These are phyloP conservation scores for Endoconidiophora polonica DNA, from an alignment of 2,329 filamentous ascomycete genomes.

Conservation along the genomic window DNA sequence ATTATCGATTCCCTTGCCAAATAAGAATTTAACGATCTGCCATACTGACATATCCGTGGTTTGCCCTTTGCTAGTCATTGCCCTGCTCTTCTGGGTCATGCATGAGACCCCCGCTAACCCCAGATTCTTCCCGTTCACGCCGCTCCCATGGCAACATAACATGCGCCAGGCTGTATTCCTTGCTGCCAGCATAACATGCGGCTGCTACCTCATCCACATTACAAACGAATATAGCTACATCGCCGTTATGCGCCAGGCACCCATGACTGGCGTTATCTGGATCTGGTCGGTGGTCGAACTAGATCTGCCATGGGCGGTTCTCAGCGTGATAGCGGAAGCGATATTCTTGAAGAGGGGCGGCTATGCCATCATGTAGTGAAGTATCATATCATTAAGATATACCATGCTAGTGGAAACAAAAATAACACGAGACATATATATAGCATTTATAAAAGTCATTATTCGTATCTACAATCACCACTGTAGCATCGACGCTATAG, in stretches of 20 bases:
- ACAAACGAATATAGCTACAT: slow-evolving; percentile 71
- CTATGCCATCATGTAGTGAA: slow-evolving; percentile 26
- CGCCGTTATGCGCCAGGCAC: slow-evolving; percentile 78
- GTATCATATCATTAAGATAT: neutral
- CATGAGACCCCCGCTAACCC: slow-evolving; percentile 36
- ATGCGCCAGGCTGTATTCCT: slow-evolving; percentile 49
- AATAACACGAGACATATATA: neutral
- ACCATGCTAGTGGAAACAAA: neutral
- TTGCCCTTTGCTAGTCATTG: slow-evolving; percentile 28
- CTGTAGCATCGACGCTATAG: too few relatives aligned
- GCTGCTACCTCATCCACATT: slow-evolving; percentile 66
- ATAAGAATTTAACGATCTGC: neutral
- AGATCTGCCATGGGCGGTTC: slow-evolving; percentile 47
- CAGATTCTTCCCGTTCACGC: slow-evolving; percentile 32
- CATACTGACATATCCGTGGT: neutral
- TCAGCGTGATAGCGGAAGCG: slow-evolving; percentile 30
- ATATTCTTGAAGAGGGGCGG: slow-evolving; percentile 32
- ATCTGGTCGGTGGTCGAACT: slow-evolving; percentile 86
- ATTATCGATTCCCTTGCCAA: neutral
- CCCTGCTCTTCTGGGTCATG: slow-evolving; percentile 37
- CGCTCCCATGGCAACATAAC: slow-evolving; percentile 26
- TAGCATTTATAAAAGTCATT: too few relatives aligned
- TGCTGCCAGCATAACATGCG: slow-evolving; percentile 38
- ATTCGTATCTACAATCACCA: too few relatives aligned
- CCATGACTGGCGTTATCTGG: slow-evolving; percentile 81